Evolutionary conservation across 148 eudicot genomes (phyloP).

Genomic region (Vaccinium macrocarpon): DNA sequence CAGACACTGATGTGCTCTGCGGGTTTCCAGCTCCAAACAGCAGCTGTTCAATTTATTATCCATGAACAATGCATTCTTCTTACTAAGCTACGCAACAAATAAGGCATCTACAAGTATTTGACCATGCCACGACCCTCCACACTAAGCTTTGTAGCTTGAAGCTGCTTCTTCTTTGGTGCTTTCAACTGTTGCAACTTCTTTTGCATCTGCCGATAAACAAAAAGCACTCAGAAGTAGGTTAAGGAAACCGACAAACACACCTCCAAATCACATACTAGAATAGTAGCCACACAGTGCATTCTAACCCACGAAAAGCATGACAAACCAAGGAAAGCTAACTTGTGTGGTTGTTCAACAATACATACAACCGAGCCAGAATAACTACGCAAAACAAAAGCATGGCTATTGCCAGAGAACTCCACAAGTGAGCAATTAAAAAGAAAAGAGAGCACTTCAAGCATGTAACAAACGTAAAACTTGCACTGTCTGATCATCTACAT

Average conservation of each 20-base stretch:
- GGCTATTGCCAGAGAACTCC: background rate
- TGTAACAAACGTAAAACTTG: background rate
- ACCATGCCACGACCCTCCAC: constrained; percentile 99
- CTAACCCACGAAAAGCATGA: background rate
- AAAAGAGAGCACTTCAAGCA: background rate
- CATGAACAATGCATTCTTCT: background rate
- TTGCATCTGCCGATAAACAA: constrained; percentile 55
- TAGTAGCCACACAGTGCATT: background rate
- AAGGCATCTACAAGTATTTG: constrained; percentile 53
- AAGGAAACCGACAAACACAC: background rate
- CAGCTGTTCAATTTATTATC: background rate
- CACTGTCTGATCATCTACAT: background rate
- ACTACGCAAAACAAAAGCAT: background rate
- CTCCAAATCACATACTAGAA: background rate
- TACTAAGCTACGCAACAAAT: background rate
- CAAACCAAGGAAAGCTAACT: background rate
- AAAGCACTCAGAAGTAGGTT: background rate
- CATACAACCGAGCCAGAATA: background rate
- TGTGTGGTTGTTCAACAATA: background rate
- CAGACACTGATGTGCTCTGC: background rate
- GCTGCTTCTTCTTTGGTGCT: constrained; percentile 80
- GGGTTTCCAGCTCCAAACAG: background rate
- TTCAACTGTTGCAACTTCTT: constrained; percentile 90
- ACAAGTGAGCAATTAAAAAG: background rate
- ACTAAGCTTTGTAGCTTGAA: constrained; percentile 90